phyloP scores from a whole-genome alignment of 768 basidiomycete genomes.

The Suillus placidus region DNA sequence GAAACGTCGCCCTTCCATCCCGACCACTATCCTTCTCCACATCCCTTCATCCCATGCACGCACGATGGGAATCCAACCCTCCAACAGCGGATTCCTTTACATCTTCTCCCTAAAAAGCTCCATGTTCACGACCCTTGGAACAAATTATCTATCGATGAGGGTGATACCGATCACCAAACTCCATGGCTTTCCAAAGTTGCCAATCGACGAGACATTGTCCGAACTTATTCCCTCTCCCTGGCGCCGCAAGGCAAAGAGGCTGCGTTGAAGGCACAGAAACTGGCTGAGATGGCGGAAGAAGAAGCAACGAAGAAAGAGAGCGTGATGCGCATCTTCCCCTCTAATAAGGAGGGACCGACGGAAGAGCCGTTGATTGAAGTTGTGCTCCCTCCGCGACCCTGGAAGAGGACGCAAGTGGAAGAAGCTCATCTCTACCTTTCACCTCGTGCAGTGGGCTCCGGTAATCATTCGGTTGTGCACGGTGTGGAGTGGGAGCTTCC shows the following conservation, averaged over 20 bases:
- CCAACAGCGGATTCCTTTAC: slow-evolving; percentile 36
- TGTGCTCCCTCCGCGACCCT: slow-evolving; percentile 30
- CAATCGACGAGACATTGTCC: slow-evolving; percentile 28
- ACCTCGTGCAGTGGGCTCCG: slow-evolving; percentile 41
- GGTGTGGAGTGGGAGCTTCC: slow-evolving; percentile 56
- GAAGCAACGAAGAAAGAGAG: slow-evolving; percentile 17
- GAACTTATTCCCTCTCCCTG: slow-evolving; percentile 33
- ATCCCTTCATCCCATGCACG: slow-evolving; percentile 44
- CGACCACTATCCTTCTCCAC: slow-evolving; percentile 41
- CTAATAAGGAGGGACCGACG: slow-evolving; percentile 24
- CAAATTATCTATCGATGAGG: slow-evolving; percentile 27
- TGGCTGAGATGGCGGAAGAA: slow-evolving; percentile 12
- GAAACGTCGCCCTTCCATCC: slow-evolving; percentile 30
- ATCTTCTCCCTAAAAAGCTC: slow-evolving; percentile 43
- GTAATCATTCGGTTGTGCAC: slow-evolving; percentile 58
- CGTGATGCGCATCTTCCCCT: slow-evolving; percentile 24
- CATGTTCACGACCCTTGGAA: slow-evolving; percentile 48
- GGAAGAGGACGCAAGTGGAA: slow-evolving; percentile 22
- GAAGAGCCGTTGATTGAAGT: slow-evolving; percentile 34
- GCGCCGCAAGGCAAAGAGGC: slow-evolving; percentile 4
- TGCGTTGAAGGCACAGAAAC: slow-evolving; percentile 5
- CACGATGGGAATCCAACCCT: slow-evolving; percentile 26
- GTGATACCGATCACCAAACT: slow-evolving; percentile 3
- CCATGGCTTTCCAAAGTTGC: slow-evolving; percentile 30
- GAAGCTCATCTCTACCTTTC: slow-evolving; percentile 56